Evolutionary conservation across 2,329 filamentous ascomycete species (phyloP).

Genomic region (Pseudogymnoascus sp.): DNA sequence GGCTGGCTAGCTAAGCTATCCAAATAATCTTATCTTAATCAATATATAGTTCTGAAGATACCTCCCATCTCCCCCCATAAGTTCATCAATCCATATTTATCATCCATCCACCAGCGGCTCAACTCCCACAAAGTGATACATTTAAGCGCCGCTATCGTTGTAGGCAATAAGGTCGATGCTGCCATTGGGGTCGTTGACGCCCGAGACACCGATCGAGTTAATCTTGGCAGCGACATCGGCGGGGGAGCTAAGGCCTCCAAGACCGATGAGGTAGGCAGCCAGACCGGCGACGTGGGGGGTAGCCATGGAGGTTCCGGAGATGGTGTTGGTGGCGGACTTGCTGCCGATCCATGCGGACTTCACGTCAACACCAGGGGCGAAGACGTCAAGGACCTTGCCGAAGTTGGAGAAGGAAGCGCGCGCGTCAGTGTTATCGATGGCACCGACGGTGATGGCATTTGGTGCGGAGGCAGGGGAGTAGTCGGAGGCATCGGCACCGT

Average conservation of each 20-base stretch:
- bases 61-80: neutral
- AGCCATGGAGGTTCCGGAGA: conserved; percentile 56
- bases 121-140: neutral
- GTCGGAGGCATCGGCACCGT: conserved; percentile 31
- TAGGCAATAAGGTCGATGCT: conserved; percentile 47
- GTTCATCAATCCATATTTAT: neutral
- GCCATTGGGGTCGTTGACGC: conserved; percentile 33
- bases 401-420: conserved; percentile 43
- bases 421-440: conserved; percentile 34
- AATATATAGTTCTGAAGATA: conserved; percentile 3
- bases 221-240: conserved; percentile 42
- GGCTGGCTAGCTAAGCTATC: neutral
- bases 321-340: conserved; percentile 37
- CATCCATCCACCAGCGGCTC: neutral
- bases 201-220: conserved; percentile 33
- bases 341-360: conserved; percentile 39
- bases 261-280: conserved; percentile 46
- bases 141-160: conserved; percentile 39
- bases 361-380: conserved; percentile 41
- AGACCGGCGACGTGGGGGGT: conserved; percentile 53
- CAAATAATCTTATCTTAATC: neutral
- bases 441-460: conserved; percentile 45
- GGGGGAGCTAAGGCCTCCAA: conserved; percentile 37
- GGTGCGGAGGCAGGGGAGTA: conserved; percentile 42
- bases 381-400: conserved; percentile 41